Base-by-base conservation (phyloP, 2,329 filamentous ascomycete species). In the Neofusicoccum ribis region DNA sequence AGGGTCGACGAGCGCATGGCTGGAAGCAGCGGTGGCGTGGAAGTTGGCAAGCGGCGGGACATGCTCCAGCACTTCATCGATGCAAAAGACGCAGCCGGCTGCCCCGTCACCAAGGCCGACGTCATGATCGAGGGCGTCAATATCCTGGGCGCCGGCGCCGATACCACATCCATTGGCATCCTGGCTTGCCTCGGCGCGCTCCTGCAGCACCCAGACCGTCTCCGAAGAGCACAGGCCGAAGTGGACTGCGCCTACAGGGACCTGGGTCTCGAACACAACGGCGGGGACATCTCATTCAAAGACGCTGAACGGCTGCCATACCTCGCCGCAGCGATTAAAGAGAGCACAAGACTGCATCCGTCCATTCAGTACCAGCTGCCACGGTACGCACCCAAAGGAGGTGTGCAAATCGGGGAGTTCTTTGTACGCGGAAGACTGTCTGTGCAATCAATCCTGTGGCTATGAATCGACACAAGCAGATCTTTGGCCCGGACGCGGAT, bases 331-430 rank as follows among this genome's bases (percentile, higher is more conserved):
- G 72, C 86, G 27, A 72, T 87, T 27, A 81, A 82, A 54, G 85
- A 88, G 71, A 79, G 83, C 0, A 74, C 88, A 8, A 82, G 86
- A 0, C 79, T 88, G 2, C 82, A 81, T 0, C 83, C 81, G 37
- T 80, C 84, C 0, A 84, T 85, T 0, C 63, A 76, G 3, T 68
- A 69, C 3, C 72, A 75, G 2, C 74, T 76, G 4, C 68, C 77
- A 58, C 72, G 77, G 47, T 74, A 72, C 1, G 59, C 71, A 0
- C 65, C 78, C 1, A 76, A 69, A 34, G 77, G 75, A 6, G 78
- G 78, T 43, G 80, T 79, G 59, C 65, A 72, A 6, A 69, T 81
- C 49, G 72, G 69, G 7, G 67, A 70, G 7, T 76, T 73, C 9
- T 78, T 73, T 51, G 73, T 74, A 5, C 75, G 76, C 0, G 72